Base-by-base conservation (phyloP, 306 rosid genomes). In the Cyclanthera cordifolia region DNA sequence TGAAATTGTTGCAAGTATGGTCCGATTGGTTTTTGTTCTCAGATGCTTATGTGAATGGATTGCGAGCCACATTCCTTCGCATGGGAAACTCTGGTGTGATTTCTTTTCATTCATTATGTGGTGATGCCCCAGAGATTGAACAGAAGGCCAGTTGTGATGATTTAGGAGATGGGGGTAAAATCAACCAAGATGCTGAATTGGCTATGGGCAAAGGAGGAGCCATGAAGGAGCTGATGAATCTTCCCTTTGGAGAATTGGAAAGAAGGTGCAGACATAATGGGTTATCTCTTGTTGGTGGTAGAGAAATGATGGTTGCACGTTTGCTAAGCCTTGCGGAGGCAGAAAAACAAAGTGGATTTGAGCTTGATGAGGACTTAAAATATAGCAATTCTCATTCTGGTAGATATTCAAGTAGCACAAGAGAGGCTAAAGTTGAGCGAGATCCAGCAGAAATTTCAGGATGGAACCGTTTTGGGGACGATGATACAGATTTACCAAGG, bases 131-230 rank as follows among this genome's bases (percentile, higher is more conserved):
- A 59, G 99, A 90, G 73, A 79, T 94, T 76, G 97, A 86, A 73
- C 89, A 85, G 81, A 86, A 79, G 75, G 72, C 71, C 69, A 72
- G 84, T 63, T 85, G 86, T 3, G 97, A 83, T 52, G 97, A 90
- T 69, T 46, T 67, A 25, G 75, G 82, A 72, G 81, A 85, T 78
- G 86, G 81, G 69, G 73, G 75, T 68, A 90, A 86, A 82, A 74
- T 72, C 70, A 84, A 85, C 82, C 97, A 85, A 82, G 96, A 94
- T 86, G 79, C 97, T 74, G 99, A 91, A 68, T 75, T 94, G 83
- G 97, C 99, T 64, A 94, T 94, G 96, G 95, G 91, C 55, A 89
- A 86, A 83, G 97, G 97, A 74, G 99, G 97, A 74, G 99, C 99
- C 68, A 90, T 4, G 61, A 79, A 80, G 81, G 99, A 90, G 83